A percentile compares a stretch with the other conserved stretches of the same genome.
Conservation (phyloP, 768 basidiomycete genomes). For the Chalciporus piperatus region DNA sequence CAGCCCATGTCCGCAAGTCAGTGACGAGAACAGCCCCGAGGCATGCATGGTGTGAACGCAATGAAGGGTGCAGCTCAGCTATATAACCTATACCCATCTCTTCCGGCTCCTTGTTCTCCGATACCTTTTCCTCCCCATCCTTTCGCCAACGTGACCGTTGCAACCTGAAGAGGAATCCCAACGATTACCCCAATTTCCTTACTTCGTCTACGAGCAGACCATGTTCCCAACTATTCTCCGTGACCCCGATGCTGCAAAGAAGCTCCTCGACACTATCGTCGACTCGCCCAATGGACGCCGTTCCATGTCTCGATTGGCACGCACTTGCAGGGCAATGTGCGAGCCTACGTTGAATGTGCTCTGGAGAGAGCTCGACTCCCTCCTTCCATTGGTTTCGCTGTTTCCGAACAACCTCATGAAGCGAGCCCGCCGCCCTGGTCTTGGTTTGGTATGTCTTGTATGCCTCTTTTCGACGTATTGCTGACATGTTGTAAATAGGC, state of each 20-base stretch:
- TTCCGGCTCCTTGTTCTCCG: conserved; percentile 38
- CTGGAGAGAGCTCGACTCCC: conserved; percentile 77
- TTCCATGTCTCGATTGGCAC: conserved; percentile 64
- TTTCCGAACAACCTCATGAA: conserved; percentile 69
- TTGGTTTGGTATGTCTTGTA: conserved; percentile 63
- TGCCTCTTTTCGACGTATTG: not conserved
- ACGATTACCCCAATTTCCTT: conserved; percentile 27
- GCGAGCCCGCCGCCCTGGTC: conserved; percentile 67
- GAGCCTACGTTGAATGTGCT: conserved; percentile 70
- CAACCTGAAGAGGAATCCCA: conserved; percentile 27
- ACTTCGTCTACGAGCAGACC: conserved; percentile 49
- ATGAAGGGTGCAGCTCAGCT: conserved; percentile 38
- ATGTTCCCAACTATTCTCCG: conserved; percentile 55
- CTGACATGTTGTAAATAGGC: conserved; percentile 37
- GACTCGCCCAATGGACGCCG: conserved; percentile 65
- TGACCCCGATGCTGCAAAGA: conserved; percentile 57
- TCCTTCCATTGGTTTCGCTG: conserved; percentile 66
- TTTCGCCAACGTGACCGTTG: conserved; percentile 33
- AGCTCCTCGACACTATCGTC: conserved; percentile 48
- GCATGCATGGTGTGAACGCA: conserved; percentile 44
- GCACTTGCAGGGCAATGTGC: conserved; percentile 71
- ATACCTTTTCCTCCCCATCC: conserved; percentile 34
- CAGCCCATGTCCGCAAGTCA: conserved; percentile 33
- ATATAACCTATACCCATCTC: conserved; percentile 31
- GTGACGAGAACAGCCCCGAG: conserved; percentile 23